phyloP scores from a whole-genome alignment of 805 yeast genomes.

The Cyberlindnera suaveolens region DNA sequence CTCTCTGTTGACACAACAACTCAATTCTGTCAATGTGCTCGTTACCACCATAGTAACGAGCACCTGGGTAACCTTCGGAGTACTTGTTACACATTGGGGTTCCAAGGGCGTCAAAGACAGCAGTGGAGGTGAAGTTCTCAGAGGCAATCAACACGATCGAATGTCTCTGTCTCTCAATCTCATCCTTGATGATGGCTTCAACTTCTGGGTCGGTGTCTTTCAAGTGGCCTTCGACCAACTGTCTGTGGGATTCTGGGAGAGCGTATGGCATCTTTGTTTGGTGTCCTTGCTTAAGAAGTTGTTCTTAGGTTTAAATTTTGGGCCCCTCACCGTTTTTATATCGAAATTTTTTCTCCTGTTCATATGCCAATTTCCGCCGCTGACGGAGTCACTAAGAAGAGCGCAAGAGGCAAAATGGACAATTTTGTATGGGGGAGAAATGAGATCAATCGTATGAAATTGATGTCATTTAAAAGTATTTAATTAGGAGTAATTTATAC shows the following conservation, averaged over 20 bases:
- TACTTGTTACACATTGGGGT: conserved; percentile 98
- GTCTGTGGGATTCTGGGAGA: conserved; percentile 57
- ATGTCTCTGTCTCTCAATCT: conserved; percentile 86
- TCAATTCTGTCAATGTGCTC: conserved; percentile 95
- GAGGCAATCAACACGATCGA: conserved; percentile 93
- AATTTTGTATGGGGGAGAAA: neutral
- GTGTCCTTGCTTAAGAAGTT: no score
- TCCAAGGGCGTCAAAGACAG: conserved; percentile 95
- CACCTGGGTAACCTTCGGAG: conserved; percentile 99
- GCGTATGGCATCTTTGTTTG: conserved; percentile 46
- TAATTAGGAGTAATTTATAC: no score
- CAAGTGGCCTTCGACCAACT: conserved; percentile 53
- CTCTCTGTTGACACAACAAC: conserved; percentile 87
- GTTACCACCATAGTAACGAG: conserved; percentile 98
- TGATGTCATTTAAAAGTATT: no score
- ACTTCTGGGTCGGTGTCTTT: conserved; percentile 74
- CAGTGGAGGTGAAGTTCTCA: conserved; percentile 93
- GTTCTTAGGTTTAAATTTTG: neutral
- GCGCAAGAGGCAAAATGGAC: neutral
- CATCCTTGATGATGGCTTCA: conserved; percentile 66
- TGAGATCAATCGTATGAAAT: no score
- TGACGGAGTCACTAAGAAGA: no score
- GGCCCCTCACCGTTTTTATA: neutral
- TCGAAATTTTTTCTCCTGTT: neutral
- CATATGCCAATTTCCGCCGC: no score